Conservation (phyloP, 768 basidiomycete genomes). For the Auricularia sp. region DNA sequence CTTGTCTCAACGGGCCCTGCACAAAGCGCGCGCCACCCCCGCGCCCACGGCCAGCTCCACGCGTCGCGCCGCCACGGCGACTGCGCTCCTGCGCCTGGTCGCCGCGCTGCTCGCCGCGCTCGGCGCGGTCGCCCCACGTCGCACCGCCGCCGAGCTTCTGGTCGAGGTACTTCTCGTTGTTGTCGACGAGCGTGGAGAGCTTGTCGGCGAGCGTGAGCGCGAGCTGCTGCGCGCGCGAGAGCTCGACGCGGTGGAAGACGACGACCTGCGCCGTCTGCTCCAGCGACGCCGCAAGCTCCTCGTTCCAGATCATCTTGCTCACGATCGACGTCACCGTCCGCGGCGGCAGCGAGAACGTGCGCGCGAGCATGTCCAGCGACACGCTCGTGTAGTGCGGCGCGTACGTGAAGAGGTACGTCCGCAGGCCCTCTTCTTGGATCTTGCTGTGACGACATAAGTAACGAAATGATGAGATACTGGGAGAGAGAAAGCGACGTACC, state of each 20-base stretch:
- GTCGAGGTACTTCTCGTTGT: constrained; percentile 85
- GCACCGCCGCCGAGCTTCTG: constrained; percentile 56
- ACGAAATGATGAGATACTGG: neutral
- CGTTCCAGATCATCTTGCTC: constrained; percentile 98
- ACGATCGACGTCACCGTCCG: constrained; percentile 82
- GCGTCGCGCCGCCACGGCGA: constrained; percentile 5
- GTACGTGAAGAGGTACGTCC: constrained; percentile 97
- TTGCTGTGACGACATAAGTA: constrained; percentile 42
- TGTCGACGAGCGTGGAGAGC: constrained; percentile 74
- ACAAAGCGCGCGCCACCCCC: neutral
- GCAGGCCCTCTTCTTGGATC: constrained; percentile 94
- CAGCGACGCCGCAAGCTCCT: constrained; percentile 85
- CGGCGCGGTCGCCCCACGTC: constrained; percentile 48
- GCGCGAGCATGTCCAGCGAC: constrained; percentile 76
- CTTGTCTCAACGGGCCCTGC: neutral
- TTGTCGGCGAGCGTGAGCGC: constrained; percentile 84
- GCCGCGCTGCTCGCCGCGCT: constrained; percentile 8
- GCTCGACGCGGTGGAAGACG: constrained; percentile 86
- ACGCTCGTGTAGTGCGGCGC: constrained; percentile 87
- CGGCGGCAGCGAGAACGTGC: constrained; percentile 76
- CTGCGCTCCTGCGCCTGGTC: constrained; percentile 1
- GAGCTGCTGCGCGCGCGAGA: constrained; percentile 81
- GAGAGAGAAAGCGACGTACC: constrained; percentile 38
- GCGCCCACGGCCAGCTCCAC: neutral
- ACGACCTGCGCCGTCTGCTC: constrained; percentile 86